Evolutionary conservation across 164 flowering plant genomes (phyloP), one percentile per base, ranked within the genome.

Genomic region (Tetrastigma voinierianum): DNA sequence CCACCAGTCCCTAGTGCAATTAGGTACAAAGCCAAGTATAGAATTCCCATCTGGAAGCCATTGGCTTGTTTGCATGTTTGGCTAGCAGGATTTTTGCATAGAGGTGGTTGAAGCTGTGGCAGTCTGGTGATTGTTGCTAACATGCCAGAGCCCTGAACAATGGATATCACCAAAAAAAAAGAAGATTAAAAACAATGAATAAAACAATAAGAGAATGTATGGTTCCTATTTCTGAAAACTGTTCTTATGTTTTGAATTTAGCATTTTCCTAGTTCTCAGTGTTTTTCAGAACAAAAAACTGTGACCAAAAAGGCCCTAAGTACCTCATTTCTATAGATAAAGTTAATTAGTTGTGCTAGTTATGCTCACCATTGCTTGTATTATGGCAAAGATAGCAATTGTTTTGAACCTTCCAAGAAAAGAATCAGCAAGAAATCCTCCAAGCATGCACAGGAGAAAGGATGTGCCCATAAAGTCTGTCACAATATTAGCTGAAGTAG

Each of bases 1-100:
- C 98, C 97, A 4, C 98, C 98, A 1, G 92, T 91, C 12, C 98
- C 98, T 4, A 93, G 61, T 17, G 97, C 91, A 13, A 91, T 85
- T 5, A 90, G 61, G 70, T 90, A 91, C 0, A 93, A 64, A 47
- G 95, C 75, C 9, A 82, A 1, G 80, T 91, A 91, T 0, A 93
- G 64, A 44, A 88, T 66, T 0, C 87, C 90, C 91, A 93, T 90
- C 51, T 93, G 96, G 59, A 82, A 70, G 11, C 84, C 83, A 45
- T 17, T 82, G 9, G 97, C 93, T 48, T 71, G 79, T 60, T 76
- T 8, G 80, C 96, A 90, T 10, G 69, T 57, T n/a, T 57, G 49
- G 16, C 62, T 43, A 14, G 46, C 51, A 7, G 45, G 49, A 14
- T 49, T 15, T 6, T 74, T 23, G 70, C 98, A 90, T 1, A 90